Conservation (phyloP, 768 basidiomycete species). For the Lactifluus subvellereus region DNA sequence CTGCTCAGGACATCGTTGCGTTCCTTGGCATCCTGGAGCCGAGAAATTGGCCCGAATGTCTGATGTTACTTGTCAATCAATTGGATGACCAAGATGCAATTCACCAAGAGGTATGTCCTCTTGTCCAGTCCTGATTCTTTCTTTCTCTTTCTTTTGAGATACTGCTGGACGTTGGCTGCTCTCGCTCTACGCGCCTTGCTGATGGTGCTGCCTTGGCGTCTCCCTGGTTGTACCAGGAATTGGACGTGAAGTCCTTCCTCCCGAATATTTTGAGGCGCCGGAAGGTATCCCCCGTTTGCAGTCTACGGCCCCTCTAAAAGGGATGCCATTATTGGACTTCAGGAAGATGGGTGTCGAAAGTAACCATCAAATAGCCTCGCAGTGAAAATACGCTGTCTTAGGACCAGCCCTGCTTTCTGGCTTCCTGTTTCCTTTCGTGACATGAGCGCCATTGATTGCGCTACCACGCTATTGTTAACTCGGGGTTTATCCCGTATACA, state of each 20-base stretch:
- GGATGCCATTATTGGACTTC: neutral
- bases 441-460: neutral
- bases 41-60: constrained; percentile 91
- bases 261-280: neutral
- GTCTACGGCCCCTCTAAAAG: neutral
- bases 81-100: constrained; percentile 70
- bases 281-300: neutral
- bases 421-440: neutral
- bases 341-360: neutral
- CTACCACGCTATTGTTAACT: neutral
- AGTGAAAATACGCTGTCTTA: neutral
- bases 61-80: constrained; percentile 75
- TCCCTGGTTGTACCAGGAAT: neutral
- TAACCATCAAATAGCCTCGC: neutral
- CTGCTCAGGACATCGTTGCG: constrained; percentile 87
- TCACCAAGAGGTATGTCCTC: constrained; percentile 72
- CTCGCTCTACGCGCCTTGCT: neutral
- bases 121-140: neutral
- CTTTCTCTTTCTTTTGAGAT: neutral
- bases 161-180: neutral
- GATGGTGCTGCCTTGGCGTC: neutral
- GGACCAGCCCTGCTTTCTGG: neutral
- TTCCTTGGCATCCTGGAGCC: constrained; percentile 86
- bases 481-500: neutral
- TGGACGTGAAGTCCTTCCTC: neutral